These are phyloP conservation scores for Hyphodiscus hymeniophilus DNA, from an alignment of 495 filamentous ascomycete species.

Conservation along the genomic window DNA sequence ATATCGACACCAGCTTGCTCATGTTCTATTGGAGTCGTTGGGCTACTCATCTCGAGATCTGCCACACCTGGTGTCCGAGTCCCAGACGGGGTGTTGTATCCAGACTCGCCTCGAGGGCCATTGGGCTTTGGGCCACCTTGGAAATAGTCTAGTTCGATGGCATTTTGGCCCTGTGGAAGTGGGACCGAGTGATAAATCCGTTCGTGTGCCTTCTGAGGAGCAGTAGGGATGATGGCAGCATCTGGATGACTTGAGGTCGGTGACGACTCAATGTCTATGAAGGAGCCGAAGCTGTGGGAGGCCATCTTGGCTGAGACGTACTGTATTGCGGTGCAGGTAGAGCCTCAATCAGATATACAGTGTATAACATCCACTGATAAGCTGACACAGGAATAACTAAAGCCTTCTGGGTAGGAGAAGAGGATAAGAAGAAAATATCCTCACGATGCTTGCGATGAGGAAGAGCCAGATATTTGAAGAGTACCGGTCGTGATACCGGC, in stretches of 20 bases:
- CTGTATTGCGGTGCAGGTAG: too few species aligned
- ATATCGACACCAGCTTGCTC: conserved; percentile 30
- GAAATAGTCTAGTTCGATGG: conserved; percentile 28
- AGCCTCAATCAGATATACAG: too few species aligned
- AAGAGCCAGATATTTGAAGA: too few species aligned
- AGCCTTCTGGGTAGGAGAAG: too few species aligned
- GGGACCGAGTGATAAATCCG: conserved; percentile 33
- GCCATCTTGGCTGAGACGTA: conserved; percentile 12
- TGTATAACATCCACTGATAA: too few species aligned
- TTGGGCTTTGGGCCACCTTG: conserved; percentile 22
- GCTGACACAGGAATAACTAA: too few species aligned
- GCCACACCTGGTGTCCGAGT: conserved; percentile 32
- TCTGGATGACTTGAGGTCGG: neutral
- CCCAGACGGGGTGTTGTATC: conserved; percentile 17
- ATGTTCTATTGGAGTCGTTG: conserved; percentile 29
- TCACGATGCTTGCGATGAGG: too few species aligned
- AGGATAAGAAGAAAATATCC: neutral
- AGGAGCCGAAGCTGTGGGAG: conserved; percentile 18
- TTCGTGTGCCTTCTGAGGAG: conserved; percentile 29
- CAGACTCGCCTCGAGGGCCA: conserved; percentile 11
- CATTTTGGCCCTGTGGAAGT: conserved; percentile 16
- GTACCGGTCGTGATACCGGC: too few species aligned
- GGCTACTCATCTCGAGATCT: conserved; percentile 47
- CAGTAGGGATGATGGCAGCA: conserved; percentile 17
- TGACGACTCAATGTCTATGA: conserved; percentile 20